phyloP scores from a whole-genome alignment of 768 basidiomycete genomes.

The Strobilomyces confusus region DNA sequence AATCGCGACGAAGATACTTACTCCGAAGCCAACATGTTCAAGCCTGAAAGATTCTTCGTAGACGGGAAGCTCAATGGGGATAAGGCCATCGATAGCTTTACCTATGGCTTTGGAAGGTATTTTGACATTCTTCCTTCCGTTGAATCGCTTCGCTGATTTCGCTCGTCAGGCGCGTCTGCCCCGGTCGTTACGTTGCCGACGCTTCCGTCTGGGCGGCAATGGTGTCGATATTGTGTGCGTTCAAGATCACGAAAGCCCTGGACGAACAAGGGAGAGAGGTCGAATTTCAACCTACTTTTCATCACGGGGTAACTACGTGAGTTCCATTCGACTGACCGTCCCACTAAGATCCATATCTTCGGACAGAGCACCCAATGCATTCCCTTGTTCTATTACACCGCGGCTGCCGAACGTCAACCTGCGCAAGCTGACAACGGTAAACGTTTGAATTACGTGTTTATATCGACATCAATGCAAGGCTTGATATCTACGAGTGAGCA shows the following conservation, averaged over 20 bases:
- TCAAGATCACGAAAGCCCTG: constrained; percentile 23
- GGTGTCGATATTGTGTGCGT: constrained; percentile 23
- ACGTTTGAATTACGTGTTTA: neutral
- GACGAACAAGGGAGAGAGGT: constrained; percentile 28
- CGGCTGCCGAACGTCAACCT: neutral
- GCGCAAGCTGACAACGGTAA: neutral
- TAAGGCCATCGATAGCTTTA: neutral
- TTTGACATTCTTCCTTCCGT: neutral
- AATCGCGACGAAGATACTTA: constrained; percentile 5
- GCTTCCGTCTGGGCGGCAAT: constrained; percentile 28
- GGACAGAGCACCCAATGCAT: neutral
- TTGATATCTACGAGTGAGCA: no score
- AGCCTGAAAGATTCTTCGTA: constrained; percentile 27
- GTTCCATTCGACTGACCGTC: neutral
- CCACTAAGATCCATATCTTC: neutral
- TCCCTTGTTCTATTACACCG: neutral
- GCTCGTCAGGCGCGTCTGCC: constrained; percentile 25
- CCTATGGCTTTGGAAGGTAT: constrained; percentile 22
- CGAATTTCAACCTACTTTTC: constrained; percentile 28
- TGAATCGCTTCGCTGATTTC: neutral
- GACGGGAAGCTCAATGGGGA: constrained; percentile 6
- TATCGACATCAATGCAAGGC: neutral
- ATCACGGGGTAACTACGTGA: neutral
- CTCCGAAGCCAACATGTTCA: constrained; percentile 5
- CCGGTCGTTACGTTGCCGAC: constrained; percentile 32